Percentiles rank a stretch among this genome's conserved stretches.
Evolutionary conservation across 2,329 filamentous ascomycete genomes (phyloP).

Genomic region (Diplodia corticola): DNA sequence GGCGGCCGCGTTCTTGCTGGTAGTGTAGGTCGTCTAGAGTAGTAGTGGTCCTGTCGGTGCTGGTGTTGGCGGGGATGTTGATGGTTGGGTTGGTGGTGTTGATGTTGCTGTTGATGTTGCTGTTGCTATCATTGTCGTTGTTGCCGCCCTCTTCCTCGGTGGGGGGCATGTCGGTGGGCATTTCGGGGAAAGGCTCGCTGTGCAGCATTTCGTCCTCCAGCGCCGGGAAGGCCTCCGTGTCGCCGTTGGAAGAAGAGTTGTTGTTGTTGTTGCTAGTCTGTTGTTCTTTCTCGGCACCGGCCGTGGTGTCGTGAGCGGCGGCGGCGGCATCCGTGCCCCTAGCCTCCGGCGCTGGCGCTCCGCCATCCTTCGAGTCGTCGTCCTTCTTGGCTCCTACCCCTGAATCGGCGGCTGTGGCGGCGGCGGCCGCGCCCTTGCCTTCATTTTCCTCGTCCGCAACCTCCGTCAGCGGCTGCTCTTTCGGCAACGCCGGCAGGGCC

Average conservation of each 20-base stretch:
- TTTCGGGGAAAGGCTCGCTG: not conserved
- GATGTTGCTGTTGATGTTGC: not conserved
- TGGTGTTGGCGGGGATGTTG: not conserved
- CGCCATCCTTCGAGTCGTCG: not conserved
- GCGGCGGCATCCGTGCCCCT: not conserved
- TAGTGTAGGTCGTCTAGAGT: not conserved
- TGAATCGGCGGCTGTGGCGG: not conserved
- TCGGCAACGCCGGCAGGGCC: not conserved
- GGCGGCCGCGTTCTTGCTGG: not conserved
- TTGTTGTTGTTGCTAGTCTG: not conserved
- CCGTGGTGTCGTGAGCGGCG: not conserved
- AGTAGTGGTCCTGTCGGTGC: not conserved
- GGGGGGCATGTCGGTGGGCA: not conserved
- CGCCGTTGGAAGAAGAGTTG: slow-evolving; percentile 22
- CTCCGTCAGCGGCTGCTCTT: not conserved
- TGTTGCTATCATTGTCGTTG: not conserved
- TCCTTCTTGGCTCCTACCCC: not conserved
- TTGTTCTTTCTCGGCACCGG: not conserved
- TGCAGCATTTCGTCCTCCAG: not conserved
- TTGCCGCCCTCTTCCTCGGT: not conserved
- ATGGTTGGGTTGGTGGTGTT: too few relatives aligned
- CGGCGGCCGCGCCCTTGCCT: not conserved
- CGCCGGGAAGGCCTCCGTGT: slow-evolving; percentile 4
- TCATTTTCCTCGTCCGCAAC: not conserved
- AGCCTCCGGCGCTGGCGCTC: not conserved